Percentiles rank a stretch among this genome's conserved stretches.
These are phyloP conservation scores for Handroanthus guayacan DNA, from an alignment of 257 asterid genomes.

Conservation along the genomic window DNA sequence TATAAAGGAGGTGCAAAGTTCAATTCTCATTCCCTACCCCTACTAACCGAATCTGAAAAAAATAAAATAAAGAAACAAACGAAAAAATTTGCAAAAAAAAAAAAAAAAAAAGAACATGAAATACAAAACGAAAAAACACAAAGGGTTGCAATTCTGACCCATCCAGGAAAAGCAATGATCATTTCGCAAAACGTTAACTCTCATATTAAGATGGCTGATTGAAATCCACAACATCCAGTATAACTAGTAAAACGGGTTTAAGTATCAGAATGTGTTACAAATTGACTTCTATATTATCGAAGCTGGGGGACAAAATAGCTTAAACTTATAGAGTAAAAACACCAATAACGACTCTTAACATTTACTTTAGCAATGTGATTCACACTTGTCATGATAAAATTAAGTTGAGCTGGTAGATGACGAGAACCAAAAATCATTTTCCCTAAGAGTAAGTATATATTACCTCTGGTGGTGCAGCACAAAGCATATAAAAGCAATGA, in stretches of 20 bases:
- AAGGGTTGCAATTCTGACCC: neutral
- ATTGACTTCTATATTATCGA: neutral
- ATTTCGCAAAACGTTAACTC: neutral
- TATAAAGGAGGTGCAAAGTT: no score
- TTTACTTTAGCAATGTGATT: conserved; percentile 12
- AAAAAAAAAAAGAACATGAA: no score
- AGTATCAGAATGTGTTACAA: neutral
- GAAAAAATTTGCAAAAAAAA: no score
- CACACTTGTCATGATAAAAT: neutral
- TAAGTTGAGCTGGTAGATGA: conserved; percentile 26
- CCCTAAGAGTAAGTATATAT: conserved; percentile 4
- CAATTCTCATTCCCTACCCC: no score
- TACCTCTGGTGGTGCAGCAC: conserved; percentile 94
- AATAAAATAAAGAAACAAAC: no score
- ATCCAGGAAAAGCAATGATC: neutral
- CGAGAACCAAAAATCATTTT: neutral
- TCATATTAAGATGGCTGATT: conserved; percentile 11
- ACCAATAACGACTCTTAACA: neutral
- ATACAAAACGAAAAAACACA: neutral
- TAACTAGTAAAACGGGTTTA: neutral
- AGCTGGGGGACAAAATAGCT: neutral
- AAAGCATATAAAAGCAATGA: conserved; percentile 93
- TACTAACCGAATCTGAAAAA: no score
- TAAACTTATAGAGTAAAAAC: neutral
- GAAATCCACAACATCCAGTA: neutral